Percentiles rank a stretch among this genome's conserved stretches.
Conservation (phyloP, 768 basidiomycete species). For the Trametes cingulata region DNA sequence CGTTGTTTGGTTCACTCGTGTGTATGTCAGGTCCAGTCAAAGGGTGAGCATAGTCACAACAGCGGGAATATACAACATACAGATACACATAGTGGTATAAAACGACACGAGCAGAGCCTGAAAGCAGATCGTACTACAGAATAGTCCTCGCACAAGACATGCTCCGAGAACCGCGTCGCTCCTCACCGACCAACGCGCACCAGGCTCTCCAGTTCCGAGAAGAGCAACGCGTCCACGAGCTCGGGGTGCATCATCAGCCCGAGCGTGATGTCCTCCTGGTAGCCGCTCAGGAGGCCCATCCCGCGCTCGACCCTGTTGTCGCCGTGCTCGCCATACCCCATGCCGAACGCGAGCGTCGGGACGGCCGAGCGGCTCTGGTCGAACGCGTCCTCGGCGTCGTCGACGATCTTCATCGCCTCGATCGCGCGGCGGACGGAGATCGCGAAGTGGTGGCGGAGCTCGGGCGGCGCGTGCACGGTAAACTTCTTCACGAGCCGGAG, state of each 20-base stretch:
- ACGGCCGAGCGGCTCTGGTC: constrained; percentile 57
- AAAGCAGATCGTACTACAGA: constrained; percentile 8
- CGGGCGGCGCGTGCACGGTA: constrained; percentile 48
- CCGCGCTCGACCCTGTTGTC: constrained; percentile 69
- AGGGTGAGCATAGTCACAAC: neutral
- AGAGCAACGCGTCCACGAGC: constrained; percentile 67
- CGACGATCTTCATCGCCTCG: constrained; percentile 77
- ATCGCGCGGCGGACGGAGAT: constrained; percentile 65
- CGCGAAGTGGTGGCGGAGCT: constrained; percentile 53
- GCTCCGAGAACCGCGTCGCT: no score
- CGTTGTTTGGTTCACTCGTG: no score
- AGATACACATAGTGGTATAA: constrained; percentile 20
- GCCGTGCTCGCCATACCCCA: constrained; percentile 77
- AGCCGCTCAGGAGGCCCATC: constrained; percentile 71
- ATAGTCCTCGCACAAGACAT: neutral
- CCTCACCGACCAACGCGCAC: constrained; percentile 57
- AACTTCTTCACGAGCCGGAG: constrained; percentile 71
- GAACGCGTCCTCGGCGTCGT: constrained; percentile 73
- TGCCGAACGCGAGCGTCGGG: constrained; percentile 76
- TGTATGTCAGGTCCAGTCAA: neutral
- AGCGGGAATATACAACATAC: constrained; percentile 15
- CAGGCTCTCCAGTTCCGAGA: constrained; percentile 78
- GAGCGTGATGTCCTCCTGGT: constrained; percentile 67
- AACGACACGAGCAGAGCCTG: constrained; percentile 7
- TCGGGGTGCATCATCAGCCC: constrained; percentile 71